These are phyloP conservation scores for Nitzschia sp. DNA, from an alignment of 108 stramenopile species.

Conservation along the genomic window DNA sequence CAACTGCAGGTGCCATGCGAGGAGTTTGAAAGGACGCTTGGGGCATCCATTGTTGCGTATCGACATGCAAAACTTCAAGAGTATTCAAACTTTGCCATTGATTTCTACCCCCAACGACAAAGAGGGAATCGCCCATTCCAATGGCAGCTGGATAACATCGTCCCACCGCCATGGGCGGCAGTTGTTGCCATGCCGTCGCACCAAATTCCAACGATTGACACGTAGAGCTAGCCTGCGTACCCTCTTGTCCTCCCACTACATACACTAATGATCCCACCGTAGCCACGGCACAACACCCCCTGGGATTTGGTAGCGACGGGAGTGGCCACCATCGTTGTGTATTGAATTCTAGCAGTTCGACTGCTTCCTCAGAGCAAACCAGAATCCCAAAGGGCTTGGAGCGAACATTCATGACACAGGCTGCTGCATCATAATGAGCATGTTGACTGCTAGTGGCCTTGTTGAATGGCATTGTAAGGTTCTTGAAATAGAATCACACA, in stretches of 20 bases:
- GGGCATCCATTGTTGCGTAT: constrained; percentile 3
- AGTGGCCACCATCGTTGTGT: constrained; percentile 23
- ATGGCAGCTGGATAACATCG: constrained; percentile 8
- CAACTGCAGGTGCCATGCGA: constrained; percentile 13
- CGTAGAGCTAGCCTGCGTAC: background rate
- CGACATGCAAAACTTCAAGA: background rate
- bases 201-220: constrained; percentile 14
- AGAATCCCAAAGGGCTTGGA: constrained; percentile 11
- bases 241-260: background rate
- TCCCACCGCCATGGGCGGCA: background rate
- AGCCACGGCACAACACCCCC: background rate
- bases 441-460: constrained; percentile 7
- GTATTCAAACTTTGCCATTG: background rate
- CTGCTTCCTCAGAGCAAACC: background rate
- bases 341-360: constrained; percentile 13
- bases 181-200: background rate
- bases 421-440: constrained; percentile 12
- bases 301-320: background rate
- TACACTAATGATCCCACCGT: background rate
- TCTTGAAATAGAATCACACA: no score
- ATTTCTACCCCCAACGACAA: constrained; percentile 13
- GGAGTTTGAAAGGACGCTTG: background rate
- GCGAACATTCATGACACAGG: background rate
- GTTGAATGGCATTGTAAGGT: background rate
- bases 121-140: background rate